Conservation (phyloP, 23 red algal species). For the Gracilaria vermiculophylla region DNA sequence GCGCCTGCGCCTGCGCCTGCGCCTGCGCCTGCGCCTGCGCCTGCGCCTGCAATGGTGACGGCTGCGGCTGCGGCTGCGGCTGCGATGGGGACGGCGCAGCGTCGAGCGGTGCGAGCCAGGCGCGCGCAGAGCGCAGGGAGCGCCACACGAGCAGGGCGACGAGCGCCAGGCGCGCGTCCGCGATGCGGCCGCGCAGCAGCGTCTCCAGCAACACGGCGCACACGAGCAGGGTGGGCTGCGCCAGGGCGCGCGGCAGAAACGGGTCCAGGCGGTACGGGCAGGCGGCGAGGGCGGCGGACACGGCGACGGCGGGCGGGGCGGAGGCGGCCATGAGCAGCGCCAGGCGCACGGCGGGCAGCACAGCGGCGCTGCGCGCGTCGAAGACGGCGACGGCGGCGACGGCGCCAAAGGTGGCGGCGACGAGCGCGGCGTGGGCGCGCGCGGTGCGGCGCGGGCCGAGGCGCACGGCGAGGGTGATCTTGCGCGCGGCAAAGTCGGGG, state of each 20-base stretch:
- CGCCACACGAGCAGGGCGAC: not conserved
- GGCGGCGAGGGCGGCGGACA: not conserved
- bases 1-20: not conserved
- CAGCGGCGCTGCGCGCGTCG: not conserved
- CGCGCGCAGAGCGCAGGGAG: not conserved
- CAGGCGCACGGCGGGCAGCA: not conserved
- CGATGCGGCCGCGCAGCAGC: not conserved
- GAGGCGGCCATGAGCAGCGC: not conserved
- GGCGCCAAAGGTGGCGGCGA: not conserved
- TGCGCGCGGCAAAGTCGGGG: slow-evolving; percentile 41
- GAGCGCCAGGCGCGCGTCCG: not conserved
- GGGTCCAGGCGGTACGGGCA: not conserved
- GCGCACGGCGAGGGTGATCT: slow-evolving; percentile 53
- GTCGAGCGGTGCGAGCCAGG: not conserved
- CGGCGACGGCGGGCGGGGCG: not conserved
- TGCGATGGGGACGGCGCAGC: not conserved
- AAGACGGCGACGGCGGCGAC: not conserved
- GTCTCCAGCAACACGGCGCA: slow-evolving; percentile 35
- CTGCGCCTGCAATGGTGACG: not conserved
- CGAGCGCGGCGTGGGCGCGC: not conserved
- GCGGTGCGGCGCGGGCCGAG: slow-evolving; percentile 25
- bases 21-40: not conserved
- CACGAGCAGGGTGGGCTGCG: slow-evolving; percentile 30
- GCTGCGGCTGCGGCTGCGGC: not conserved
- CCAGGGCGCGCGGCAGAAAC: not conserved